A percentile compares a stretch with the other conserved stretches of the same genome.
Conservation (phyloP, 2,329 filamentous ascomycete genomes). For the Orbilia ellipsospora region DNA sequence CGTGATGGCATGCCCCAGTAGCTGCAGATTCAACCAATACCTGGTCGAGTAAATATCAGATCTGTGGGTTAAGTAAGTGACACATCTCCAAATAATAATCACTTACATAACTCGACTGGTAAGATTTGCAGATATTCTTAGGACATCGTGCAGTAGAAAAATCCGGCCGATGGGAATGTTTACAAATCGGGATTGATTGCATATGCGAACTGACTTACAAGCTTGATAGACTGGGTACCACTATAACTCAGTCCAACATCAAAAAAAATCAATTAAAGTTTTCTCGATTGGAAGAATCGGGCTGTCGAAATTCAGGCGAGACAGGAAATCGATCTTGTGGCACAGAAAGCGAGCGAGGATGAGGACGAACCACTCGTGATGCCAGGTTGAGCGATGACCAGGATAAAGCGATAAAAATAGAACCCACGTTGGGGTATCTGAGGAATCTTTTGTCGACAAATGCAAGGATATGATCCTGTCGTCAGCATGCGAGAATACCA, state of each 20-base stretch:
- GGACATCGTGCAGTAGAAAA: too few relatives aligned
- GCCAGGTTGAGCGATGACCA: background rate
- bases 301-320: background rate
- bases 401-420: slow-evolving; percentile 42
- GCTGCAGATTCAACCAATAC: too few relatives aligned
- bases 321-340: slow-evolving; percentile 9
- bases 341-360: slow-evolving; percentile 16
- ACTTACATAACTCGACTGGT: too few relatives aligned
- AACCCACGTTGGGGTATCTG: slow-evolving; percentile 44
- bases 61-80: too few relatives aligned
- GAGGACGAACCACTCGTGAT: slow-evolving; percentile 28
- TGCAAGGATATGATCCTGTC: slow-evolving; percentile 43
- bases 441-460: slow-evolving; percentile 7
- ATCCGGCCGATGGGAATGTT: too few relatives aligned
- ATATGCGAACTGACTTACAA: too few relatives aligned
- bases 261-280: background rate
- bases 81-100: too few relatives aligned
- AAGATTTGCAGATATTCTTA: too few relatives aligned
- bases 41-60: too few relatives aligned
- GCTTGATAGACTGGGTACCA: too few relatives aligned
- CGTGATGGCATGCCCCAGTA: too few relatives aligned
- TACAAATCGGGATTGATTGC: too few relatives aligned
- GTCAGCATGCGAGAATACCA: slow-evolving; percentile 38
- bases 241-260: background rate
- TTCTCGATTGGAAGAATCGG: background rate